These are phyloP conservation scores for Hypocrella siamensis DNA, from an alignment of 2,329 filamentous ascomycete species.

Conservation along the genomic window DNA sequence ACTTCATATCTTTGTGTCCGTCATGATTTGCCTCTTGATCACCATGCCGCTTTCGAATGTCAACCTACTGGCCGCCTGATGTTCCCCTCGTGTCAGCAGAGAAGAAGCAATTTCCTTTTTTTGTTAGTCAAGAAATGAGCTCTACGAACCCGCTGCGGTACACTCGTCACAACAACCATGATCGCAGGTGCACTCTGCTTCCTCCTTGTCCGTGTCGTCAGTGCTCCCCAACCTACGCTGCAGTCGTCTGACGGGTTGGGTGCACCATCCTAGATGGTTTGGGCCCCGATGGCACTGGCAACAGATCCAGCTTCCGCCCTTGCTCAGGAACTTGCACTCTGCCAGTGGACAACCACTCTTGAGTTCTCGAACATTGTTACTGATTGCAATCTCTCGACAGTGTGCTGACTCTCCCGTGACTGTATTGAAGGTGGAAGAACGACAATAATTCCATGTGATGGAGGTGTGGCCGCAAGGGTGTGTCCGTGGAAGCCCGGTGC, in stretches of 20 bases:
- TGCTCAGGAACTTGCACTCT: conserved; percentile 33
- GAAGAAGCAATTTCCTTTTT: too few relatives aligned
- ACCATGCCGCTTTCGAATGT: too few relatives aligned
- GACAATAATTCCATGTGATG: conserved; percentile 9
- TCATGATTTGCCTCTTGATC: too few relatives aligned
- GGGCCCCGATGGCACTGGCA: conserved; percentile 35
- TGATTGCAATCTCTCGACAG: conserved; percentile 32
- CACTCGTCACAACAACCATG: conserved; percentile 38
- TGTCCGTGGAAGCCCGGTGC: conserved; percentile 2
- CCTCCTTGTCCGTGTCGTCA: conserved; percentile 17
- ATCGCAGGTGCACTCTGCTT: conserved; percentile 27
- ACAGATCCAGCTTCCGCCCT: conserved; percentile 36
- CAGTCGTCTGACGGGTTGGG: conserved; percentile 17
- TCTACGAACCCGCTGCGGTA: conserved; percentile 23
- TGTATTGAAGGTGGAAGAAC: conserved; percentile 26
- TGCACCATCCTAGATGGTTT: conserved; percentile 38
- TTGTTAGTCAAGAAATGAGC: background rate
- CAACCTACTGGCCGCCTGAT: too few relatives aligned
- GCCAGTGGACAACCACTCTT: conserved; percentile 30
- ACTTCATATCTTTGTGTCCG: too few relatives aligned
- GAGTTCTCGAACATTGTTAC: conserved; percentile 23
- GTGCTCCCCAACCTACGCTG: conserved; percentile 11
- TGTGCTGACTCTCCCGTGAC: conserved; percentile 32
- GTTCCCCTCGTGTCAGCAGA: too few relatives aligned
- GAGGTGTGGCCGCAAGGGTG: conserved; percentile 7